Conservation (phyloP, 2,329 filamentous ascomycete genomes). For the Alternaria metachromatica region DNA sequence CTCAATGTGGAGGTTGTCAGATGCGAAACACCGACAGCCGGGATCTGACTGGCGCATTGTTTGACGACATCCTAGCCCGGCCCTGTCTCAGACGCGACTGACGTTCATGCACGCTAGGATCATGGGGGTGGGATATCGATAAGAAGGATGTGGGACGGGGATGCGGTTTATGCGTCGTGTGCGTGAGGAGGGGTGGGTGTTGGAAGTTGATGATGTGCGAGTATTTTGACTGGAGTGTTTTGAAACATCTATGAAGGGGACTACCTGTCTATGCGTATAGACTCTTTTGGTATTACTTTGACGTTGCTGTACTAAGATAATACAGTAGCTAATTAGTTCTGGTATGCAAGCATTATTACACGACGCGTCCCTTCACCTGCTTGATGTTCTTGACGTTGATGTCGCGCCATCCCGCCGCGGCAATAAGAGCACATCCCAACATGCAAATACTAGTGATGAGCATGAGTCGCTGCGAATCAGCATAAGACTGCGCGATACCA, state of each 20-base stretch:
- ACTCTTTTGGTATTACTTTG: accelerated
- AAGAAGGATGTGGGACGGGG: neutral
- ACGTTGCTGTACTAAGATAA: too few relatives aligned
- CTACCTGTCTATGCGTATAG: neutral
- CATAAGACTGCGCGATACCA: conserved; percentile 40
- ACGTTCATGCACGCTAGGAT: conserved; percentile 17
- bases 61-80: neutral
- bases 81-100: conserved; percentile 18
- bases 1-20: neutral
- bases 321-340: too few relatives aligned
- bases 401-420: conserved; percentile 54
- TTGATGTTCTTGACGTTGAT: conserved; percentile 52
- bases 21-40: conserved; percentile 5
- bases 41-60: conserved; percentile 9
- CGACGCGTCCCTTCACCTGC: conserved; percentile 58
- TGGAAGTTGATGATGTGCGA: neutral
- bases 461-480: conserved; percentile 38
- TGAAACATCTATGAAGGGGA: neutral
- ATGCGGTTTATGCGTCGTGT: conserved; percentile 1
- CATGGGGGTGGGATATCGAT: neutral
- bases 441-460: conserved; percentile 34
- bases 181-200: neutral
- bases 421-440: conserved; percentile 38
- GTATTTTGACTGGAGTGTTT: neutral
- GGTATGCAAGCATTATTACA: neutral